phyloP scores from a whole-genome alignment of 495 filamentous ascomycete genomes.

The Saxispiralis lemnorum region DNA sequence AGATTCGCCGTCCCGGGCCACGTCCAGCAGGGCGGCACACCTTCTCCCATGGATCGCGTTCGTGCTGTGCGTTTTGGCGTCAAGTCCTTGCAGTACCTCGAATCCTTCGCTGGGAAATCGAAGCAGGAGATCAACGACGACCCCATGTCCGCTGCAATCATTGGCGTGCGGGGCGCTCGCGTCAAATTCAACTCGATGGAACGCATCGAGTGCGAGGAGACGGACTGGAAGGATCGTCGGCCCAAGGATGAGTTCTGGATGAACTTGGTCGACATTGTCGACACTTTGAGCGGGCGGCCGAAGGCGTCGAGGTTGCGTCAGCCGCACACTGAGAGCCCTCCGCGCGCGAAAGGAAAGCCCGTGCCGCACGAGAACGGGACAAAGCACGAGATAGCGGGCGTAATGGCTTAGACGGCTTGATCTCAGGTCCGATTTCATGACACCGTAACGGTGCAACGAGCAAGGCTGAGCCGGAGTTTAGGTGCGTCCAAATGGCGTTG shows the following conservation, averaged over 20 bases:
- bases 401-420: no score
- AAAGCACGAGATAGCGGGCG: no score
- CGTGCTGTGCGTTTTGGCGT: conserved; percentile 83
- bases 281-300: conserved; percentile 61
- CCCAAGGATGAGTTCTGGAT: conserved; percentile 81
- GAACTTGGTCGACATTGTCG: conserved; percentile 59
- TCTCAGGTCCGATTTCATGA: no score
- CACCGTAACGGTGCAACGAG: no score
- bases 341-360: no score
- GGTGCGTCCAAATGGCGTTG: no score
- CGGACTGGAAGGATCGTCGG: conserved; percentile 78
- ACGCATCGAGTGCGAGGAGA: conserved; percentile 62
- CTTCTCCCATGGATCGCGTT: conserved; percentile 88
- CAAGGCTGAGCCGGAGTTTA: no score
- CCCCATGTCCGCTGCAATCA: conserved; percentile 55
- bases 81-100: conserved; percentile 76
- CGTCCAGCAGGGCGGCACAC: conserved; percentile 89
- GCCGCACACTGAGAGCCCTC: conserved; percentile 7
- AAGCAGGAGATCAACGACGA: conserved; percentile 52
- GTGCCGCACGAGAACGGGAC: no score
- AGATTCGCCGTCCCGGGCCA: conserved; percentile 86
- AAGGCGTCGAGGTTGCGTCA: conserved; percentile 8
- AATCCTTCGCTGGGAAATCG: conserved; percentile 48
- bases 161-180: conserved; percentile 78
- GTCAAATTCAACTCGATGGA: conserved; percentile 74